Conservation (phyloP, 2,329 filamentous ascomycete genomes). For the Xylaria sp. region DNA sequence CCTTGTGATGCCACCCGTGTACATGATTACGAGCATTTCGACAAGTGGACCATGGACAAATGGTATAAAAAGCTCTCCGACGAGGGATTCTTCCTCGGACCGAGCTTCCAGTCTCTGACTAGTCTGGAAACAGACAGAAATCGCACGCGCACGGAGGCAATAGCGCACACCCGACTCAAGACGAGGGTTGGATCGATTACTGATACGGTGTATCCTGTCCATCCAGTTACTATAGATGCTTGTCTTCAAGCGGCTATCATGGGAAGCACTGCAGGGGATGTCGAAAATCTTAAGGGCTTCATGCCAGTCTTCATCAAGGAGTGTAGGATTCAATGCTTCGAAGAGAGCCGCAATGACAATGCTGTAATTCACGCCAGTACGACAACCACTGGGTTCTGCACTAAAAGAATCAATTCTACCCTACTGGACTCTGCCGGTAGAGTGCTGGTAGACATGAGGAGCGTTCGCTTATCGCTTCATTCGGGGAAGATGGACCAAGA, state of each 20-base stretch:
- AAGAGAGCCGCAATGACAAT: too few relatives aligned
- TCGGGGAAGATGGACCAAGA: neutral
- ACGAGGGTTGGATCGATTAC: neutral
- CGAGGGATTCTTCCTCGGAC: constrained; percentile 26
- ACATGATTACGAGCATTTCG: neutral
- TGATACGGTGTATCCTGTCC: constrained; percentile 9
- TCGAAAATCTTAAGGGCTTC: neutral
- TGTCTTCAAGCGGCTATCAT: constrained; percentile 15
- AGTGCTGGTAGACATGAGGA: neutral
- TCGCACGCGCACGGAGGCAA: neutral
- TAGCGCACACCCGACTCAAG: neutral
- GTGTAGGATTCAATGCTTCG: neutral
- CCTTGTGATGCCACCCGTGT: neutral
- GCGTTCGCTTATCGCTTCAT: neutral
- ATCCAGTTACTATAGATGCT: constrained; percentile 26
- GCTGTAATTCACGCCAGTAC: neutral
- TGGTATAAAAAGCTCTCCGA: constrained; percentile 36
- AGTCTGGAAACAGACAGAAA: constrained; percentile 21
- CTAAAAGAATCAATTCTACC: neutral
- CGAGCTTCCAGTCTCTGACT: constrained; percentile 25
- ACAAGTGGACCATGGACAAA: neutral
- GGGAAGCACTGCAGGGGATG: neutral
- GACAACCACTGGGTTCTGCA: constrained; percentile 1
- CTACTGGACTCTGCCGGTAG: neutral
- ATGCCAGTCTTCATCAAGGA: constrained; percentile 17